A percentile compares a stretch with the other conserved stretches of the same genome.
Evolutionary conservation across 2,329 filamentous ascomycete species (phyloP).

Genomic region (Penicillium oxalicum): DNA sequence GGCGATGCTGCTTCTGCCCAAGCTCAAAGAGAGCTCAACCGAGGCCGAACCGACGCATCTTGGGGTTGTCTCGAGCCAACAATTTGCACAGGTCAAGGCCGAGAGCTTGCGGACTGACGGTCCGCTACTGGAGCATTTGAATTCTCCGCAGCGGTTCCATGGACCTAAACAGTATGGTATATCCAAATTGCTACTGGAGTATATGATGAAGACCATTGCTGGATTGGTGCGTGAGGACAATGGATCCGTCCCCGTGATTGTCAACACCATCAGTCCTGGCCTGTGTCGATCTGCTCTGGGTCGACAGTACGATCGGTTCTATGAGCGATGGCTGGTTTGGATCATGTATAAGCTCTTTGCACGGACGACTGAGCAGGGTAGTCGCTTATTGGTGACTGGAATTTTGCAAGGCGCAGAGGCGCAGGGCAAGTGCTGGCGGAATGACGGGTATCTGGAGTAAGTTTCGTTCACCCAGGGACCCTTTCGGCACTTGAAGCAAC

Average conservation of each 20-base stretch:
- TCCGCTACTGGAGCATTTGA: conserved; percentile 32
- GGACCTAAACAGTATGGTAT: conserved; percentile 35
- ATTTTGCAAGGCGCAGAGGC: conserved; percentile 39
- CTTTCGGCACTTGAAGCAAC: neutral
- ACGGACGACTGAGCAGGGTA: conserved; percentile 41
- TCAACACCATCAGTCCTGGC: conserved; percentile 43
- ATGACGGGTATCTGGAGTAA: conserved; percentile 36
- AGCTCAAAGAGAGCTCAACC: conserved; percentile 35
- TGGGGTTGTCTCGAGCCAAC: conserved; percentile 42
- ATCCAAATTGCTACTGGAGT: conserved; percentile 42
- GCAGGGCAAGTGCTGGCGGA: conserved; percentile 42
- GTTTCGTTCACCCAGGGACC: conserved; percentile 1
- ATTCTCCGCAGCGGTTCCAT: conserved; percentile 23
- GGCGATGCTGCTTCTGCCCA: conserved; percentile 48
- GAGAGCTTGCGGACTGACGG: conserved; percentile 27
- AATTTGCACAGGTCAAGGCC: conserved; percentile 30
- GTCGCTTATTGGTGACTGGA: conserved; percentile 39
- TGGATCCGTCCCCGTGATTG: conserved; percentile 36
- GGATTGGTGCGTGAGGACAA: conserved; percentile 24
- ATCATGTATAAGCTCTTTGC: conserved; percentile 36
- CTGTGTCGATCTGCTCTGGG: conserved; percentile 40
- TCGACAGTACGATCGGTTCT: conserved; percentile 35
- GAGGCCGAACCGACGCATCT: conserved; percentile 34
- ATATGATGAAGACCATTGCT: conserved; percentile 37
- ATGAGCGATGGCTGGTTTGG: conserved; percentile 30